Evolutionary conservation across 2,329 filamentous ascomycete species (phyloP), one percentile per base, ranked within the genome.

Genomic region (Ceratocystis cacaofunesta): DNA sequence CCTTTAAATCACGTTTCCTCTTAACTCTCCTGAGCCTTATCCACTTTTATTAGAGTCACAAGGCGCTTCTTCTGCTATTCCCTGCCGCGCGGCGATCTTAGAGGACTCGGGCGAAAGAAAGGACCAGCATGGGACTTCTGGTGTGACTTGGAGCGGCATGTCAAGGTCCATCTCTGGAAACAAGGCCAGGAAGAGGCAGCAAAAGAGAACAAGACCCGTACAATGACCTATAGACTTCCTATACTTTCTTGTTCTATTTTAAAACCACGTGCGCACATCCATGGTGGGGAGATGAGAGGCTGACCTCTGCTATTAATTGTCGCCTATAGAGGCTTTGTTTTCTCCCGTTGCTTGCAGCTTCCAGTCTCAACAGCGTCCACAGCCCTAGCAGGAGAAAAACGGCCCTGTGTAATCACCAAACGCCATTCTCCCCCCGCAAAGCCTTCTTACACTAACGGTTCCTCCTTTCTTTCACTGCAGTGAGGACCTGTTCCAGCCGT

Each of bases 401-500:
- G 3, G 36, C 36, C 12, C 36, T 41, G 36, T 4, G 36, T 41
- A 41, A 41, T 15, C 36, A 41, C 12, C 36, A 41, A 41, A 4
- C 36, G 36, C 36, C 8, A 36, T 36, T 36, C 32, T 36, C 32
- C 8, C 32, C 36, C 36, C 36, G 3, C 36, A 41, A 41, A 12
- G 10, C 36, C 36, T 41, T 41, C 36, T 41, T 41, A 1, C 36
- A 41, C 36, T 41, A 41, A 41, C 36, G 3, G 36, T 32, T 19
- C 6, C 22, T 5, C 32, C 43, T 41, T 62, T 25, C 8, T 48
- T 62, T 15, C 10, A 15, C 17, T 50, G 36, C 65, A 79, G 78
- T 8, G 73, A 74, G 64, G 73, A 75, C 60, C 76, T 74, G 1
- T 81, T 81, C 70, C 72, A 73, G 3, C 75, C 76, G 63, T 80